phyloP scores from a whole-genome alignment of 306 rosid species.

The Rosa chinensis region DNA sequence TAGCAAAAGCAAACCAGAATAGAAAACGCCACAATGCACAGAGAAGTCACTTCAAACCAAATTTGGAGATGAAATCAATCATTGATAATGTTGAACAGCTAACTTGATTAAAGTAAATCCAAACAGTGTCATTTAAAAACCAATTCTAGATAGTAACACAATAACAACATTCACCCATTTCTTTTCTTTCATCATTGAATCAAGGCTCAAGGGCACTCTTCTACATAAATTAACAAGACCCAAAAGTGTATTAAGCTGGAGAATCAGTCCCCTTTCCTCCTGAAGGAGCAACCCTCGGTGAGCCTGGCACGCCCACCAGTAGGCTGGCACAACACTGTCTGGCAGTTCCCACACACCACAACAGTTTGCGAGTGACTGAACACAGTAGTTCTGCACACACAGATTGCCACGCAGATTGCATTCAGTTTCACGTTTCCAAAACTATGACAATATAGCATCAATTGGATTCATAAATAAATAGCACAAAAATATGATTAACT shows the following conservation, averaged over 20 bases:
- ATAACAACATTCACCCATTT: not conserved
- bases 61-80: not conserved
- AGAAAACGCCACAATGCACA: not conserved
- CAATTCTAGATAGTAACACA: not conserved
- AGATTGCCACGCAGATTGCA: not conserved
- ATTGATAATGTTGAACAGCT: not conserved
- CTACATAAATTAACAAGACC: not conserved
- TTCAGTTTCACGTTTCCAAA: not conserved
- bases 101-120: not conserved
- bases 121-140: not conserved
- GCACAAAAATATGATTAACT: not conserved
- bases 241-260: not conserved
- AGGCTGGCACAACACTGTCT: conserved; percentile 44
- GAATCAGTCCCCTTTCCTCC: conserved; percentile 34
- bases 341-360: conserved; percentile 41
- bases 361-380: conserved; percentile 43
- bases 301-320: conserved; percentile 42
- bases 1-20: too few species aligned
- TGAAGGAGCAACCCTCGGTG: conserved; percentile 45
- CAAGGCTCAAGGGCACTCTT: not conserved
- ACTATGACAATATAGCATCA: not conserved
- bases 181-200: not conserved
- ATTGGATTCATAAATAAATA: not conserved
- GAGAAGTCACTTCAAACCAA: not conserved
- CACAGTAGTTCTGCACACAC: conserved; percentile 34